Evolutionary conservation across 495 filamentous ascomycete species (phyloP).

Genomic region (Aspergillus sparsus): DNA sequence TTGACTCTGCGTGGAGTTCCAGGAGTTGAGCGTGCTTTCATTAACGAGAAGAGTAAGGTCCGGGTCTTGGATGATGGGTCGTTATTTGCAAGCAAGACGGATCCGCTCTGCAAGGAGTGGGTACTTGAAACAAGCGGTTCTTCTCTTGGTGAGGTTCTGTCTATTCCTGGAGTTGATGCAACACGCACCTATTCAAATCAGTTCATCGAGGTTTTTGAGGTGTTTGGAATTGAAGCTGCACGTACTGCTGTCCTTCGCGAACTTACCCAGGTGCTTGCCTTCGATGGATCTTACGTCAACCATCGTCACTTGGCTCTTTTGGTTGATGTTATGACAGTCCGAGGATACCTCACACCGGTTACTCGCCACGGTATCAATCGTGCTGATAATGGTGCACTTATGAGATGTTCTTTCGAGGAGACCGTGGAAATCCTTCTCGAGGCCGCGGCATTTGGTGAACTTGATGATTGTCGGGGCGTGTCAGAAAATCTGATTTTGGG

Average conservation of each 20-base stretch:
- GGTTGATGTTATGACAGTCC: constrained; percentile 96
- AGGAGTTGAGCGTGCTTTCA: constrained; percentile 87
- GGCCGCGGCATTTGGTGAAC: constrained; percentile 87
- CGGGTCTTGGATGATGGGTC: constrained; percentile 64
- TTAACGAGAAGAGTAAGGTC: constrained; percentile 75
- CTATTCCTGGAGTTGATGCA: constrained; percentile 85
- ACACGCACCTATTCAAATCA: constrained; percentile 92
- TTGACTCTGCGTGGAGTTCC: constrained; percentile 86
- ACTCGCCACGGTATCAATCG: constrained; percentile 99
- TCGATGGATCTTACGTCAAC: constrained; percentile 99
- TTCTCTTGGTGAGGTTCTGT: constrained; percentile 75
- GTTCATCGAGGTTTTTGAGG: constrained; percentile 87
- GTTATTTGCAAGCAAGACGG: constrained; percentile 66
- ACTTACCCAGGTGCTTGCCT: constrained; percentile 85
- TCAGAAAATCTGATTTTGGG: constrained; percentile 99
- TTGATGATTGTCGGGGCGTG: constrained; percentile 96
- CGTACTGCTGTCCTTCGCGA: constrained; percentile 83
- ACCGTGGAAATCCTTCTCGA: constrained; percentile 98
- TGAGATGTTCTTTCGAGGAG: constrained; percentile 99
- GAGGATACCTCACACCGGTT: constrained; percentile 89
- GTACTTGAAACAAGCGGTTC: constrained; percentile 92
- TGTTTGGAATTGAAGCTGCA: constrained; percentile 95
- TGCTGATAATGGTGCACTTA: constrained; percentile 94
- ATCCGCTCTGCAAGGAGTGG: constrained; percentile 82
- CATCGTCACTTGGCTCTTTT: constrained; percentile 95